phyloP scores from a whole-genome alignment of 2,329 filamentous ascomycete species.

The Ophiostoma pallidulum region DNA sequence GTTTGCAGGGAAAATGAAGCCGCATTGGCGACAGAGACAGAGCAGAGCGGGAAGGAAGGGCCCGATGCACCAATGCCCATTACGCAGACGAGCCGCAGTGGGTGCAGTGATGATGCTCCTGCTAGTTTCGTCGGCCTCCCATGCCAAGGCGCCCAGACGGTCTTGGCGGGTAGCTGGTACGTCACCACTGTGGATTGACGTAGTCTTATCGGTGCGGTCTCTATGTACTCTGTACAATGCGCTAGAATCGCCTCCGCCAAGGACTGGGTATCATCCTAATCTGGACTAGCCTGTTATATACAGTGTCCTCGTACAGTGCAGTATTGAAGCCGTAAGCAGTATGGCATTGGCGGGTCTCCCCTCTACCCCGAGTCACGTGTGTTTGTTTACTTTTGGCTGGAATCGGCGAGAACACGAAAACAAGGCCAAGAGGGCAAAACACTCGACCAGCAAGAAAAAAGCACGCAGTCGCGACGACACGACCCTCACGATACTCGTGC shows the following conservation, averaged over 20 bases:
- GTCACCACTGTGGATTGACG: no score
- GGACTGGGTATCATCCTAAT: background rate
- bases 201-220: no score
- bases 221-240: no score
- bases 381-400: slow-evolving; percentile 22
- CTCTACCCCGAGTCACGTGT: slow-evolving; percentile 13
- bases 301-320: background rate
- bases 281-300: background rate
- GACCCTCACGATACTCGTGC: background rate
- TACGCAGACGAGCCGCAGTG: no score
- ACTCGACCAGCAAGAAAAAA: slow-evolving; percentile 14
- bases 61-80: background rate
- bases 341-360: background rate
- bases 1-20: no score
- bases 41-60: slow-evolving; percentile 4
- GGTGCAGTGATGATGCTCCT: no score
- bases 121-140: slow-evolving; percentile 2
- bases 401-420: slow-evolving; percentile 12
- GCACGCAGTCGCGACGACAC: background rate
- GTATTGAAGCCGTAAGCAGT: background rate
- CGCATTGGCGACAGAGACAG: no score
- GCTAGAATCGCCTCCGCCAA: background rate
- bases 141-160: background rate
- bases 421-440: slow-evolving; percentile 8
- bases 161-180: background rate